Conservation (phyloP, 805 yeast genomes). For the Saccharomycopsis sp. region DNA sequence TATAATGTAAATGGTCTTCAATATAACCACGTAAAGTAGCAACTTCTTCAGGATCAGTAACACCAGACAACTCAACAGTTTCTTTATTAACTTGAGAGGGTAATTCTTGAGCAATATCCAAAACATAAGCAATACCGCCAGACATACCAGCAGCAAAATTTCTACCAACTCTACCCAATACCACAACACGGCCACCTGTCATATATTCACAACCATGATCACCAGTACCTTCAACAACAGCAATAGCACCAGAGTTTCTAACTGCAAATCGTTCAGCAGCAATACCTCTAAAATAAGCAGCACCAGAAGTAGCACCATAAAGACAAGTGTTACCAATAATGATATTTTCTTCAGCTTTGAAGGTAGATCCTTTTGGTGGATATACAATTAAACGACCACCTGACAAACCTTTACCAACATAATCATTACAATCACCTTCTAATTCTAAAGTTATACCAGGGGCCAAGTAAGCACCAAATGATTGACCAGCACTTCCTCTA, state of each 20-base stretch:
- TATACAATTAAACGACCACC: conserved; percentile 91
- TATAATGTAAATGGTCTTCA: conserved; percentile 93
- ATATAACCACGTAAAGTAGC: conserved; percentile 88
- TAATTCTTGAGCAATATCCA: conserved; percentile 89
- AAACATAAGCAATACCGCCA: conserved; percentile 97
- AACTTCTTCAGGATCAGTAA: conserved; percentile 83
- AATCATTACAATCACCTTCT: conserved; percentile 97
- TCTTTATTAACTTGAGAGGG: conserved; percentile 67
- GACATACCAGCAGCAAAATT: conserved; percentile 95
- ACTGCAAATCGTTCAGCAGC: conserved; percentile 99
- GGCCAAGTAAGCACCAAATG: conserved; percentile 96
- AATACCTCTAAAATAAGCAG: conserved; percentile 89
- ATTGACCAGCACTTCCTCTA: conserved; percentile 94
- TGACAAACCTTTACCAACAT: conserved; percentile 93
- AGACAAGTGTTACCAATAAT: conserved; percentile 95
- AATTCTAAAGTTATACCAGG: conserved; percentile 91
- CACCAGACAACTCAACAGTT: conserved; percentile 67
- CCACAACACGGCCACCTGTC: conserved; percentile 98
- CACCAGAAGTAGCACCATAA: conserved; percentile 95
- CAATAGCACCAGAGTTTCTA: conserved; percentile 96
- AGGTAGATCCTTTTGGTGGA: conserved; percentile 76
- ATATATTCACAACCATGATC: conserved; percentile 98
- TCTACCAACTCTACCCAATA: conserved; percentile 84
- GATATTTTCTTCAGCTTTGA: conserved; percentile 93
- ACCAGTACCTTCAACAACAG: conserved; percentile 95